A percentile compares a stretch with the other conserved stretches of the same genome.
Conservation (phyloP, 1,139 yeast species). For the Pichiaceae sp. region DNA sequence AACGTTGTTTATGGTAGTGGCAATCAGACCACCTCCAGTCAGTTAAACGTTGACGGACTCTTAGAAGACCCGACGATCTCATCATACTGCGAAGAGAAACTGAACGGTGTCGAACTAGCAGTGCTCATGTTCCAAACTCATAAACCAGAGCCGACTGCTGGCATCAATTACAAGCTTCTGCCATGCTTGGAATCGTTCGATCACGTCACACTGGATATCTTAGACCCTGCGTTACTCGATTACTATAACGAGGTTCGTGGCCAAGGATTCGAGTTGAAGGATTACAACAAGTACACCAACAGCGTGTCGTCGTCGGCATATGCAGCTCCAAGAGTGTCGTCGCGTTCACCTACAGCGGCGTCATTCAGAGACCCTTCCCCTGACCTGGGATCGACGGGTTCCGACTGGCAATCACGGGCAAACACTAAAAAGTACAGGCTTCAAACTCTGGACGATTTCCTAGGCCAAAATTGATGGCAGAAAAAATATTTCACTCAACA, state of each 20-base stretch:
- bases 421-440: constrained; percentile 39
- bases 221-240: constrained; percentile 14
- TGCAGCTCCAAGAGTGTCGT: neutral
- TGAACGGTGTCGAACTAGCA: constrained; percentile 44
- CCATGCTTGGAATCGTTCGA: constrained; percentile 8
- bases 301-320: neutral
- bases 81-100: constrained; percentile 25
- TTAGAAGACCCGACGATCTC: constrained; percentile 15
- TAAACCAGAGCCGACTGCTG: constrained; percentile 48
- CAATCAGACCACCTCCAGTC: constrained; percentile 7
- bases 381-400: neutral
- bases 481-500: neutral
- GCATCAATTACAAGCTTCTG: neutral
- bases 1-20: constrained; percentile 16
- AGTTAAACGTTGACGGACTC: constrained; percentile 12
- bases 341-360: neutral
- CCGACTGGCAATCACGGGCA: neutral
- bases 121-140: constrained; percentile 76
- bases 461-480: constrained; percentile 30
- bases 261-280: constrained; percentile 17
- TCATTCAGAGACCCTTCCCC: neutral
- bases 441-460: constrained; percentile 81
- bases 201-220: constrained; percentile 6
- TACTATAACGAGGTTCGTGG: constrained; percentile 20
- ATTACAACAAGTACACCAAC: constrained; percentile 15